These are phyloP conservation scores for Hypoxylon sp. DNA, from an alignment of 2,329 filamentous ascomycete species.

Conservation along the genomic window DNA sequence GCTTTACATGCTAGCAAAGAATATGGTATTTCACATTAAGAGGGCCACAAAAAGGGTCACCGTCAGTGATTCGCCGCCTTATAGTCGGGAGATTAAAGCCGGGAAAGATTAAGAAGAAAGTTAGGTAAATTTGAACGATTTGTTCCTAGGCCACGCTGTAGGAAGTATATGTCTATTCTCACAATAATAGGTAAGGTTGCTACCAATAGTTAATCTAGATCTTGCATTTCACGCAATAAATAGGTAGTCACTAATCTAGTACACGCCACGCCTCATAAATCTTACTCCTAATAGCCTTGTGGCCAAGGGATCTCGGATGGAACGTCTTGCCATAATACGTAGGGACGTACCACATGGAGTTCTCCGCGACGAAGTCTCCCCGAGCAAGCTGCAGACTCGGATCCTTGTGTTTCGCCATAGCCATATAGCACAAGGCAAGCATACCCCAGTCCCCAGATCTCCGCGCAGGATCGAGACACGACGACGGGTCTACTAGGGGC, in stretches of 20 bases:
- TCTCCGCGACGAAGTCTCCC: constrained; percentile 46
- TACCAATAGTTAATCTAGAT: background rate
- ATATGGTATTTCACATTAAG: no score
- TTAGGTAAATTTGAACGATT: background rate
- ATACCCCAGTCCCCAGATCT: constrained; percentile 58
- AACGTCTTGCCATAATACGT: constrained; percentile 62
- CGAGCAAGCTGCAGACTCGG: constrained; percentile 52
- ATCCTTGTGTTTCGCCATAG: constrained; percentile 54
- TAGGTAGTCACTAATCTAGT: constrained; percentile 18
- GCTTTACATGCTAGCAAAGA: no score
- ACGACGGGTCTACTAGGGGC: constrained; percentile 54
- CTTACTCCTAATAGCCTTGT: constrained; percentile 54
- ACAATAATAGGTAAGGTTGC: background rate
- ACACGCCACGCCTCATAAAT: constrained; percentile 53
- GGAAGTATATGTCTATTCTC: background rate
- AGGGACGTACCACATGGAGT: constrained; percentile 62
- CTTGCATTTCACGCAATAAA: background rate
- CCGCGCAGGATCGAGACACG: constrained; percentile 53
- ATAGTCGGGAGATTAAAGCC: background rate
- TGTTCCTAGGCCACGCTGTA: background rate
- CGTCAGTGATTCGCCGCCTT: background rate
- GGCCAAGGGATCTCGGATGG: constrained; percentile 58
- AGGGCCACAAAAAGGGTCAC: background rate
- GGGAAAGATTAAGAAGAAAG: background rate
- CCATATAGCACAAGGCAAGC: constrained; percentile 60